Evolutionary conservation across 2,329 filamentous ascomycete species (phyloP).

Genomic region (Colletotrichum eremochloae): DNA sequence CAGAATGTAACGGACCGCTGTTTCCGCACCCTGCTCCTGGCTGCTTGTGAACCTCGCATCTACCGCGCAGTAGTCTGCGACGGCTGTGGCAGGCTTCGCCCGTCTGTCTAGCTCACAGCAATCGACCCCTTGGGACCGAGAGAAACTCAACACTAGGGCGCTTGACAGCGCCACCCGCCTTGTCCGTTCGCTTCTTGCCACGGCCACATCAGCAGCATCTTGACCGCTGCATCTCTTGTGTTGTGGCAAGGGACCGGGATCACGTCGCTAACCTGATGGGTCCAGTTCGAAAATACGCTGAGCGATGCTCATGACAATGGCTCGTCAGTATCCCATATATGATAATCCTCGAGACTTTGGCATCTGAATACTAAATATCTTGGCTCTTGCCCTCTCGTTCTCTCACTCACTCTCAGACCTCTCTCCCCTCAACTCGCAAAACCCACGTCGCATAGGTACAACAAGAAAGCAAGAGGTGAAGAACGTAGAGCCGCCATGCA

Average conservation of each 20-base stretch:
- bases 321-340: background rate
- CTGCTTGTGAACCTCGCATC: slow-evolving; percentile 14
- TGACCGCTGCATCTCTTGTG: background rate
- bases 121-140: background rate
- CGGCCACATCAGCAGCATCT: slow-evolving; percentile 3
- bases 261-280: slow-evolving; percentile 4
- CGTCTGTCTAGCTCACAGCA: slow-evolving; percentile 2
- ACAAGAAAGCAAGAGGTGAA: slow-evolving; percentile 18
- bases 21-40: slow-evolving; percentile 27
- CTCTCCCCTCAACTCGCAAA: slow-evolving; percentile 4
- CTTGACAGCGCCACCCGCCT: slow-evolving; percentile 33
- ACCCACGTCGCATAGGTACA: background rate
- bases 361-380: slow-evolving; percentile 28
- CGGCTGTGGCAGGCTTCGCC: background rate
- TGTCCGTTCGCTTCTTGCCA: slow-evolving; percentile 13
- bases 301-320: slow-evolving; percentile 19
- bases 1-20: slow-evolving; percentile 31
- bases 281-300: slow-evolving; percentile 17
- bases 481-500: background rate
- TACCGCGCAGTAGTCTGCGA: slow-evolving; percentile 5
- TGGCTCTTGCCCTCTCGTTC: slow-evolving; percentile 15
- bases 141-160: slow-evolving; percentile 5
- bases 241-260: slow-evolving; percentile 16
- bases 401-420: slow-evolving; percentile 6
- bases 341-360: slow-evolving; percentile 27